Conservation (phyloP, 73 alveolate genomes). For the Symbiodinium pilosum region DNA sequence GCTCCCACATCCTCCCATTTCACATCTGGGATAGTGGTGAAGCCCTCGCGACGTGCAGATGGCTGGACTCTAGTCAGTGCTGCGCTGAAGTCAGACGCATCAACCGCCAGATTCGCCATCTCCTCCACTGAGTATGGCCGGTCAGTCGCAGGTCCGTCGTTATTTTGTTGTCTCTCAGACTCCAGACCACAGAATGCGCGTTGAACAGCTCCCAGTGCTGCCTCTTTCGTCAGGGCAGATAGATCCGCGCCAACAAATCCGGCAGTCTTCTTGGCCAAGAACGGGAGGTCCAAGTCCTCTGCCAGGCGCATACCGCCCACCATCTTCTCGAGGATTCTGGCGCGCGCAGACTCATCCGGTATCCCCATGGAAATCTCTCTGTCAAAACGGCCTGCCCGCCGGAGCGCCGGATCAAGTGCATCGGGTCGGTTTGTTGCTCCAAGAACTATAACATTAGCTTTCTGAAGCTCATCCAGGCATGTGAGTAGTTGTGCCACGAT, state of each 20-base stretch:
- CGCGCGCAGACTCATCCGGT: constrained; percentile 98
- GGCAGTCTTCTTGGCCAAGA: constrained; percentile 99
- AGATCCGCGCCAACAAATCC: constrained; percentile 99
- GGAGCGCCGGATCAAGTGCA: constrained; percentile 98
- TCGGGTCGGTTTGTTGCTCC: constrained; percentile 99
- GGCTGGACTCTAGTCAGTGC: constrained; percentile 99
- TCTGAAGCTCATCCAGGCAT: constrained; percentile 99
- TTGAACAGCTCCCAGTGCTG: constrained; percentile 84
- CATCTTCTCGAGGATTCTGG: constrained; percentile 87
- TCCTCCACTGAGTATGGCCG: constrained; percentile 44
- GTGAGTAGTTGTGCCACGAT: constrained; percentile 99
- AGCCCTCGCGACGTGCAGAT: constrained; percentile 99
- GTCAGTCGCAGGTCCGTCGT: background rate
- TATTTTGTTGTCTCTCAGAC: background rate
- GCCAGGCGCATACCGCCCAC: constrained; percentile 91
- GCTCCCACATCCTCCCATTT: constrained; percentile 99
- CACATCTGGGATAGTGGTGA: constrained; percentile 99
- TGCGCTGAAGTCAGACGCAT: constrained; percentile 96
- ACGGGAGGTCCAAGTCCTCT: constrained; percentile 96
- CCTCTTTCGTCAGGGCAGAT: constrained; percentile 95
- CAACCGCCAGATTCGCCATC: constrained; percentile 61
- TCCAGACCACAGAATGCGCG: constrained; percentile 48
- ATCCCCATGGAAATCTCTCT: constrained; percentile 99
- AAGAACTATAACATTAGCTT: constrained; percentile 97
- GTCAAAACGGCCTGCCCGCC: constrained; percentile 99